Base-by-base conservation (phyloP, 2,329 filamentous ascomycete genomes). In the Arthrobotrys megalospora region DNA sequence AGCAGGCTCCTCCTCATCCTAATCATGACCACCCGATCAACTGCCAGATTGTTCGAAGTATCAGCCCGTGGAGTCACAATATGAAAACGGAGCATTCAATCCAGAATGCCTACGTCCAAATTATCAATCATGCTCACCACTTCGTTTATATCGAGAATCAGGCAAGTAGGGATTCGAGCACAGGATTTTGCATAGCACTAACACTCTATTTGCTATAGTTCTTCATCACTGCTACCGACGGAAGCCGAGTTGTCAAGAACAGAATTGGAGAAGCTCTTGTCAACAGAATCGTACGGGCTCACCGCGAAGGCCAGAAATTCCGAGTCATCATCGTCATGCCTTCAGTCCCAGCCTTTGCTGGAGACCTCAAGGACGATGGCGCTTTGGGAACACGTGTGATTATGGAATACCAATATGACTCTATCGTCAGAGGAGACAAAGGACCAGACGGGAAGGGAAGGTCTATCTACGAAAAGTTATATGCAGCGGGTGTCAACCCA, bases 381-480 rank as follows among this genome's bases (percentile, higher is more conserved):
- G 90, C 91, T 7, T 86, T 95, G 0, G 91, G 92, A 21, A 96
- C 93, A 0, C 87, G 93, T 41, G 93, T 92, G 4, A 95, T 96
- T 82, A 94, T 96, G 91, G 92, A 96, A 83, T 95, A 92, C 83
- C 93, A 96, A 83, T 95, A 96, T 85, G 87, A 90, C 82, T 91
- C 89, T 64, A 96, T 96, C 85, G 92, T 90, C 84, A 89, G 92
- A 45, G 81, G 82, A 41, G 92, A 92, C 36, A 73, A 73, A 32
- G 52, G 52, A 10, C n/a, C 32, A 41, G 52, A 58, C 21, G 55
- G 55, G 41, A 41, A 60, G 19, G 92, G 91, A 1, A 85, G 92
- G 83, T 92, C 90, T 75, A 96, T 96, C 83, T 90, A 94, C 82
- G 92, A 94, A 83, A 87, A 87, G 53, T 88, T 94, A 65, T 86